Evolutionary conservation across 768 basidiomycete species (phyloP).

Genomic region (Naganishia vaughanmartiniae): DNA sequence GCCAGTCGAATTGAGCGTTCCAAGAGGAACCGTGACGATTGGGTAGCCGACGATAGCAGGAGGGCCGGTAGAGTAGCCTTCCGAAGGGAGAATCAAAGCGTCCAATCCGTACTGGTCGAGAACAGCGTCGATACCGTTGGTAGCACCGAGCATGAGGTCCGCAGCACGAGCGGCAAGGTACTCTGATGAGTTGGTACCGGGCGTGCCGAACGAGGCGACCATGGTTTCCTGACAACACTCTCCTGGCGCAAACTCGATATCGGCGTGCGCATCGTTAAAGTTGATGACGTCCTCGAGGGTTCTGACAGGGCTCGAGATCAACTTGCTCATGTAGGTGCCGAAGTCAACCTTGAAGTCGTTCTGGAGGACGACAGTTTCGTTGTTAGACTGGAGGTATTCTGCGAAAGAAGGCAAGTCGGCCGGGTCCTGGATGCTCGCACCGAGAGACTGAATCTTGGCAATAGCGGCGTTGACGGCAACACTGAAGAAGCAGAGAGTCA

Average conservation of each 20-base stretch:
- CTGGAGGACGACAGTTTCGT: constrained; percentile 34
- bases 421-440: constrained; percentile 33
- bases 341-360: constrained; percentile 42
- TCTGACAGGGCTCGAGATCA: constrained; percentile 26
- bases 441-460: constrained; percentile 27
- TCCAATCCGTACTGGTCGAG: constrained; percentile 40
- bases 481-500: neutral
- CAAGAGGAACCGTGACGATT: constrained; percentile 38
- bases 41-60: constrained; percentile 38
- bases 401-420: constrained; percentile 32
- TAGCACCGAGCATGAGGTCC: constrained; percentile 32
- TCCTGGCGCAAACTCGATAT: constrained; percentile 38
- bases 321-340: constrained; percentile 33
- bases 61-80: constrained; percentile 33
- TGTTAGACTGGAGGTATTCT: constrained; percentile 28
- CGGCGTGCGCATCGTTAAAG: constrained; percentile 41
- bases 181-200: constrained; percentile 30
- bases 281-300: constrained; percentile 37
- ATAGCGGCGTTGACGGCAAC: constrained; percentile 34
- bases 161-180: constrained; percentile 35
- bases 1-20: constrained; percentile 32
- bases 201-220: constrained; percentile 34
- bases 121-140: constrained; percentile 34
- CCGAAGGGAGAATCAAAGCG: constrained; percentile 39
- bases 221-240: constrained; percentile 44